Evolutionary conservation across 2,329 filamentous ascomycete species (phyloP), one percentile per base, ranked within the genome.

Genomic region (Penicillium capsulatum): DNA sequence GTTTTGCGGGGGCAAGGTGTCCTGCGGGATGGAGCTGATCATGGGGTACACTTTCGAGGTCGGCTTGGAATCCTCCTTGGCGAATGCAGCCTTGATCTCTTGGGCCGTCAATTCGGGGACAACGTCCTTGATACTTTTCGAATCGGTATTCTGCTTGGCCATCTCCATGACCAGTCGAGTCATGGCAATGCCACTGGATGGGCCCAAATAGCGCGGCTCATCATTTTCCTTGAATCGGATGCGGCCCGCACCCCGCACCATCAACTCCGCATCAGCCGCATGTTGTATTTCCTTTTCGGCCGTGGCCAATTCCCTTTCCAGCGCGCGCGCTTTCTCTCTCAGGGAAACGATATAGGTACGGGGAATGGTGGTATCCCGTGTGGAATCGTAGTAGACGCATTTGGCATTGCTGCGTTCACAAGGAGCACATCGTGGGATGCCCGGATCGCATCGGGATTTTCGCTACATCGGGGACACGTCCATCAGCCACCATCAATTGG

Each of bases 391-490:
- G 70, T 97, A 98, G 61, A 96, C 91, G 76, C 92, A 98, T 45
- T 81, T 78, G 19, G 89, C 88, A 57, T 90, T 90, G 48, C 87
- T 90, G 54, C 91, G 80, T 68, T 96, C 89, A 70, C 92, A 98
- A 15, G 91, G 90, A 13, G 87, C 78, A 66, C 92, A 98, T 59
- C 86, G 84, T 28, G 92, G 92, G 15, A 98, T 78, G 10, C 86
- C 86, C 3, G 92, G 86, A 67, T 97, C 92, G 72, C 92, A 98
- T 73, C 89, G 78, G 26, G 91, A 97, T 74, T 98, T 98, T 58
- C 91, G 83, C 90, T 94, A 60, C 42, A 41, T 48, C 44, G 33
- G 32, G 13, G 30, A 36, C 46, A 36, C 50, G 42, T n/a, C n/a
- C n/a, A 36, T 30, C 14, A 36, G 32, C 19, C 11, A 30, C 13